Evolutionary conservation across 805 yeast species (phyloP).

Genomic region (Metschnikowia rubicola): DNA sequence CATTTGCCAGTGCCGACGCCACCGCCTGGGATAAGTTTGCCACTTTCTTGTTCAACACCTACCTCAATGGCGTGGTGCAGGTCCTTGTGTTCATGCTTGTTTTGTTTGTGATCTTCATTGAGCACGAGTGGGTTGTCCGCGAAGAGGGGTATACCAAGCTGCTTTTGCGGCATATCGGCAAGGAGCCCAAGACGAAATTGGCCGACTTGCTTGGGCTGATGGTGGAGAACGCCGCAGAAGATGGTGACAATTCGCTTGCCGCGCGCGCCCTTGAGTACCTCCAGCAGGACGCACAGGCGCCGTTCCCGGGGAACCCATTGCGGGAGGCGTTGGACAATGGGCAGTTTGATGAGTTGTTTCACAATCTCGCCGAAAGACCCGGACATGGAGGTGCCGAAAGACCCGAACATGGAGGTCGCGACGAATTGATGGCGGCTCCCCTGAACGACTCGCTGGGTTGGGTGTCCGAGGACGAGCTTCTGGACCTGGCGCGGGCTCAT

Average conservation of each 20-base stretch:
- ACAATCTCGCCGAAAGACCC: background rate
- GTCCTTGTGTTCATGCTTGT: conserved; percentile 39
- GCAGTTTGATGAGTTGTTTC: conserved; percentile 7
- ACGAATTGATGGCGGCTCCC: no score
- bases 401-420: no score
- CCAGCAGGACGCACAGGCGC: conserved; percentile 11
- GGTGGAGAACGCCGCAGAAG: conserved; percentile 1
- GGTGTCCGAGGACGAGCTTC: no score
- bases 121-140: conserved; percentile 67
- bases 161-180: conserved; percentile 58
- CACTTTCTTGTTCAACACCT: conserved; percentile 30
- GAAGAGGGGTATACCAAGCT: conserved; percentile 67
- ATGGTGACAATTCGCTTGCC: conserved; percentile 2
- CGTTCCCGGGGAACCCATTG: conserved; percentile 5
- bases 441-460: no score
- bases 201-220: conserved; percentile 30
- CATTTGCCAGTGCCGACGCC: conserved; percentile 9
- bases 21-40: conserved; percentile 18
- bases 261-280: conserved; percentile 17
- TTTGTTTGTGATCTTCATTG: conserved; percentile 48
- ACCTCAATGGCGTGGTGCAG: conserved; percentile 36
- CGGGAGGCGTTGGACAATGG: conserved; percentile 14
- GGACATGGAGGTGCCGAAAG: no score
- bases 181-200: conserved; percentile 42
- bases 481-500: no score